phyloP scores from a whole-genome alignment of 2,329 filamentous ascomycete species.

The Alternaria sp. region DNA sequence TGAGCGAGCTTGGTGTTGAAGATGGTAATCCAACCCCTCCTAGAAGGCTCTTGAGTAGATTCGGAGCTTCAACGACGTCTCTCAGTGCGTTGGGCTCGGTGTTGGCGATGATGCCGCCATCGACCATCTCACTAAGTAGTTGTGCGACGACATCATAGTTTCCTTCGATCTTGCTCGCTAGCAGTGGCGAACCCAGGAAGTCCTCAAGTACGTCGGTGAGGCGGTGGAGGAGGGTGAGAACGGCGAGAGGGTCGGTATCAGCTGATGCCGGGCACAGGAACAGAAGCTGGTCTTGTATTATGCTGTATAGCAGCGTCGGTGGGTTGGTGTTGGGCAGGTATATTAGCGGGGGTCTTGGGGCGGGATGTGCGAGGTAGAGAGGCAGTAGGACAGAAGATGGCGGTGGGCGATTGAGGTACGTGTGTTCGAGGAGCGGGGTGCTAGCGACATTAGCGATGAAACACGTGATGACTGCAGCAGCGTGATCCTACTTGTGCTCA shows the following conservation, averaged over 20 bases:
- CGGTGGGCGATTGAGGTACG: conserved; percentile 83
- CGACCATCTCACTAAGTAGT: conserved; percentile 93
- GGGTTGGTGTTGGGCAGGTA: conserved; percentile 85
- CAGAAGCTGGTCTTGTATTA: conserved; percentile 85
- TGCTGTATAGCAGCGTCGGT: conserved; percentile 86
- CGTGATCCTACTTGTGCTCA: conserved; percentile 81
- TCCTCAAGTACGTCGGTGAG: conserved; percentile 93
- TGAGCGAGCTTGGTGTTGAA: conserved; percentile 43
- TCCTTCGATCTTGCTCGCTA: conserved; percentile 84
- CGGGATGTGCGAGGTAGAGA: conserved; percentile 83
- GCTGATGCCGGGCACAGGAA: conserved; percentile 84
- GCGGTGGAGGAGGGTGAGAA: conserved; percentile 93
- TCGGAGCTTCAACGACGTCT: conserved; percentile 91
- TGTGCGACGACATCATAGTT: conserved; percentile 96
- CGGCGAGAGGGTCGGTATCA: conserved; percentile 87
- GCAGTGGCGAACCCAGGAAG: conserved; percentile 86
- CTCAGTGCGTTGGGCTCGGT: conserved; percentile 93
- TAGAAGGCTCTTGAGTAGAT: conserved; percentile 86
- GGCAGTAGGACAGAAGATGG: conserved; percentile 79
- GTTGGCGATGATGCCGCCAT: conserved; percentile 85
- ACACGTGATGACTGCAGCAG: neutral
- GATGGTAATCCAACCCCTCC: conserved; percentile 84
- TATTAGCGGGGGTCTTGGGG: conserved; percentile 83
- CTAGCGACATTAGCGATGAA: conserved; percentile 57
- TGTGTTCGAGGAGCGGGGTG: conserved; percentile 84